Evolutionary conservation across 345 rosid species (phyloP).

Genomic region (Adansonia digitata): DNA sequence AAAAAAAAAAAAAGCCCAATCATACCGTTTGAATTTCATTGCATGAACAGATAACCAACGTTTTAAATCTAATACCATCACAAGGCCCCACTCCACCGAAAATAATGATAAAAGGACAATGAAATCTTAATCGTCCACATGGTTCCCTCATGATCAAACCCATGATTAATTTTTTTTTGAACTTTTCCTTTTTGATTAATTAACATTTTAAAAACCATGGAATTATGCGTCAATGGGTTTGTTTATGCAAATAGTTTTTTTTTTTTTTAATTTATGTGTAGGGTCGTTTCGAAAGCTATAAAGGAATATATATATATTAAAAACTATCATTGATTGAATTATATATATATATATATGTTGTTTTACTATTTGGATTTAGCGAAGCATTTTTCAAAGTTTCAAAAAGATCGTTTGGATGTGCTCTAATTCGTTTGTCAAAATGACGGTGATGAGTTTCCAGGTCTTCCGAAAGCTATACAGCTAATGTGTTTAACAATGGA

Average conservation of each 20-base stretch:
- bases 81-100: neutral
- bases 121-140: conserved; percentile 21
- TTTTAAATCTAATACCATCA: neutral
- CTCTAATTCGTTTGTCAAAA: conserved; percentile 3
- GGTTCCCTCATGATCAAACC: conserved; percentile 21
- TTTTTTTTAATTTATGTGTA: neutral
- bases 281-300: conserved; percentile 22
- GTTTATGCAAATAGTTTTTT: neutral
- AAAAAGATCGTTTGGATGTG: conserved; percentile 16
- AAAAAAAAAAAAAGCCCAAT: no score
- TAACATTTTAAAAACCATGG: conserved; percentile 11
- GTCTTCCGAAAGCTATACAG: conserved; percentile 14
- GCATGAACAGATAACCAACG: neutral
- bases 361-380: conserved; percentile 18
- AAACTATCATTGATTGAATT: conserved; percentile 1
- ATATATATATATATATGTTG: conserved; percentile 1
- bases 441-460: conserved; percentile 7
- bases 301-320: neutral
- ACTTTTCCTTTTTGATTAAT: conserved; percentile 29
- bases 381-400: conserved; percentile 12
- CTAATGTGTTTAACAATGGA: neutral
- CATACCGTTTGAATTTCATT: neutral
- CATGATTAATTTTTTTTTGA: neutral
- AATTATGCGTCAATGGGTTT: conserved; percentile 25
- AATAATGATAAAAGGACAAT: conserved; percentile 19